A percentile compares a stretch with the other conserved stretches of the same genome.
Conservation (phyloP, 2,329 filamentous ascomycete species). For the Fusarium devonianum region DNA sequence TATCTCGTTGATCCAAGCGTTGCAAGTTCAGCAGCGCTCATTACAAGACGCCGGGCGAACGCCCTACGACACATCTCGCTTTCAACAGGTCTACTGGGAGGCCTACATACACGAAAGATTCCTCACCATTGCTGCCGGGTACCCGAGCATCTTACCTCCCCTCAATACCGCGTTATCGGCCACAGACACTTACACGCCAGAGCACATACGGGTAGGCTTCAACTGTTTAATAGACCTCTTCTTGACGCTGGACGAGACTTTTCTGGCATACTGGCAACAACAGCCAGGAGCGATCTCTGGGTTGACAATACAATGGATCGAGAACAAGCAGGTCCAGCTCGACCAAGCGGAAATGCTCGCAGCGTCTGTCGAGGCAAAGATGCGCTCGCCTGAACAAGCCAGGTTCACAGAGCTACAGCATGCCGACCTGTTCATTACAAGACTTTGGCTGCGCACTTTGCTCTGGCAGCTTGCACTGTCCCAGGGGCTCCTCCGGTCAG, state of each 20-base stretch:
- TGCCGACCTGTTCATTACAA: slow-evolving; percentile 51
- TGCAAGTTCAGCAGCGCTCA: slow-evolving; percentile 29
- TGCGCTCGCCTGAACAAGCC: slow-evolving; percentile 38
- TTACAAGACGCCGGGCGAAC: slow-evolving; percentile 22
- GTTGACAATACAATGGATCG: slow-evolving; percentile 50
- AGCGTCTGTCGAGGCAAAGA: slow-evolving; percentile 38
- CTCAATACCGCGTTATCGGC: slow-evolving; percentile 44
- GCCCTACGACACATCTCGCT: slow-evolving; percentile 26
- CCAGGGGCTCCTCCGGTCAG: slow-evolving; percentile 48
- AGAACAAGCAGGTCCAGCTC: slow-evolving; percentile 51
- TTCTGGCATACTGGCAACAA: slow-evolving; percentile 48
- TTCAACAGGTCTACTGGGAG: slow-evolving; percentile 62
- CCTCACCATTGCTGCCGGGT: slow-evolving; percentile 59
- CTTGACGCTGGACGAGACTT: slow-evolving; percentile 48
- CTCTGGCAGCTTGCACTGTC: slow-evolving; percentile 53
- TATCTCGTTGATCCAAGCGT: slow-evolving; percentile 46
- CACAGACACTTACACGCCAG: slow-evolving; percentile 45
- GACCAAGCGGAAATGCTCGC: slow-evolving; percentile 48
- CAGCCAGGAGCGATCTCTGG: slow-evolving; percentile 40
- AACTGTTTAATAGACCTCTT: slow-evolving; percentile 50
- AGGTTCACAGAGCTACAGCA: slow-evolving; percentile 50
- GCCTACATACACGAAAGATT: slow-evolving; percentile 65
- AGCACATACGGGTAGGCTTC: slow-evolving; percentile 49
- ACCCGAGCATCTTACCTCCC: slow-evolving; percentile 47
- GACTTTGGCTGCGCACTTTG: slow-evolving; percentile 52